These are phyloP conservation scores for Fusarium albidum DNA, from an alignment of 2,329 filamentous ascomycete species.

Conservation along the genomic window DNA sequence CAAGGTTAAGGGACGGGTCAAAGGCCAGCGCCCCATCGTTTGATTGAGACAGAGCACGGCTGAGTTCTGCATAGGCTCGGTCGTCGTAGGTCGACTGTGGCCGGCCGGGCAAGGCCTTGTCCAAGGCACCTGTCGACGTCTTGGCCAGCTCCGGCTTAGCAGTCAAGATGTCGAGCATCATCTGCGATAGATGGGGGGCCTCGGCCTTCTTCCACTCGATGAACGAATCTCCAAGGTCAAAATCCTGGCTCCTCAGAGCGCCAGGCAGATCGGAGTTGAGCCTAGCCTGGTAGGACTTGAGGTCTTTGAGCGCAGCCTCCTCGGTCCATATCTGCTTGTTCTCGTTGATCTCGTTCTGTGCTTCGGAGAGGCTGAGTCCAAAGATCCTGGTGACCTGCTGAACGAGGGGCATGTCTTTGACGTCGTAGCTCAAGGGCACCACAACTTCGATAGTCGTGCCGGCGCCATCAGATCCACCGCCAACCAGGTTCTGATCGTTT, in stretches of 20 bases:
- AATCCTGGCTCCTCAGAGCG: conserved; percentile 84
- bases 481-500: conserved; percentile 85
- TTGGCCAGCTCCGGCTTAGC: conserved; percentile 87
- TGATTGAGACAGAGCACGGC: conserved; percentile 58
- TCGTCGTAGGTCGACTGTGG: conserved; percentile 59
- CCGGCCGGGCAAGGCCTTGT: conserved; percentile 64
- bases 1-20: conserved; percentile 75
- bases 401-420: conserved; percentile 97
- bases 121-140: conserved; percentile 67
- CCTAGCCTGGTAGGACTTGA: conserved; percentile 92
- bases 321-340: conserved; percentile 88
- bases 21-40: conserved; percentile 54
- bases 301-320: conserved; percentile 85
- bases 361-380: conserved; percentile 77
- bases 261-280: conserved; percentile 81
- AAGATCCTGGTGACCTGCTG: conserved; percentile 89
- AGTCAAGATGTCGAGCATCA: conserved; percentile 91
- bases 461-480: conserved; percentile 43
- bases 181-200: conserved; percentile 83
- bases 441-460: conserved; percentile 77
- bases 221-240: conserved; percentile 88
- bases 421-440: conserved; percentile 85
- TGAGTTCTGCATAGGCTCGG: conserved; percentile 61
- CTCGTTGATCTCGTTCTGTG: conserved; percentile 87
- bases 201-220: conserved; percentile 93